Evolutionary conservation across 2,329 filamentous ascomycete genomes (phyloP).

Genomic region (Cordyceps cateniannulata): DNA sequence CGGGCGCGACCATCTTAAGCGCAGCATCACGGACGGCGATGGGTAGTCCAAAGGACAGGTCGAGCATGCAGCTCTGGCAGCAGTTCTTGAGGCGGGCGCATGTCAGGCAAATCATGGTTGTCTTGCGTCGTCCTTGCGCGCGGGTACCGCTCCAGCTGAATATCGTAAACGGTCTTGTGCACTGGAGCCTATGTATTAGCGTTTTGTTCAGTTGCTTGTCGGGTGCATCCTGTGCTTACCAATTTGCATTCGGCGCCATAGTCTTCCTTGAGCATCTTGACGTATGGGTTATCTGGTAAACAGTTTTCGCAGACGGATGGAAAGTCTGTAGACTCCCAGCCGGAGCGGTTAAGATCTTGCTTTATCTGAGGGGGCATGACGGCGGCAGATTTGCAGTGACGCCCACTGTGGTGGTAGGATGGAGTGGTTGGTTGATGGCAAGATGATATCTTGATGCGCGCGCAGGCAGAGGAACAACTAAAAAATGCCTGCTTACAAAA

Average conservation of each 20-base stretch:
- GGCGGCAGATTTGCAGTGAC: constrained; percentile 1
- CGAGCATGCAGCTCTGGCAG: constrained; percentile 98
- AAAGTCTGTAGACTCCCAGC: constrained; percentile 92
- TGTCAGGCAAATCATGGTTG: constrained; percentile 91
- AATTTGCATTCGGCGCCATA: constrained; percentile 81
- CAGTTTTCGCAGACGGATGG: constrained; percentile 88
- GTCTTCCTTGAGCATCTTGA: constrained; percentile 98
- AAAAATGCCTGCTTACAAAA: constrained; percentile 7
- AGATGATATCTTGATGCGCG: neutral
- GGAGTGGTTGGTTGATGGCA: neutral
- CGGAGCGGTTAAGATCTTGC: constrained; percentile 88
- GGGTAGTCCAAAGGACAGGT: constrained; percentile 89
- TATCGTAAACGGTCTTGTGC: constrained; percentile 90
- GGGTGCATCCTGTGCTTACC: constrained; percentile 22
- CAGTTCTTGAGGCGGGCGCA: constrained; percentile 98
- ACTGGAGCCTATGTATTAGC: constrained; percentile 34
- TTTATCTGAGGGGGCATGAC: constrained; percentile 87
- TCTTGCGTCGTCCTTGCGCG: constrained; percentile 78
- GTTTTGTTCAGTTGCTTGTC: neutral
- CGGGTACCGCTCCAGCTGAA: constrained; percentile 94
- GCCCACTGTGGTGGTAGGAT: neutral
- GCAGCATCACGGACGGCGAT: constrained; percentile 94
- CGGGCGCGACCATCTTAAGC: constrained; percentile 94
- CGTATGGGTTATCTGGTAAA: constrained; percentile 91
- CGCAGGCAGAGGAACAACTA: too few relatives aligned